Evolutionary conservation across 768 basidiomycete genomes (phyloP), one percentile per base, ranked within the genome.

Genomic region (Exsudoporus frostii): DNA sequence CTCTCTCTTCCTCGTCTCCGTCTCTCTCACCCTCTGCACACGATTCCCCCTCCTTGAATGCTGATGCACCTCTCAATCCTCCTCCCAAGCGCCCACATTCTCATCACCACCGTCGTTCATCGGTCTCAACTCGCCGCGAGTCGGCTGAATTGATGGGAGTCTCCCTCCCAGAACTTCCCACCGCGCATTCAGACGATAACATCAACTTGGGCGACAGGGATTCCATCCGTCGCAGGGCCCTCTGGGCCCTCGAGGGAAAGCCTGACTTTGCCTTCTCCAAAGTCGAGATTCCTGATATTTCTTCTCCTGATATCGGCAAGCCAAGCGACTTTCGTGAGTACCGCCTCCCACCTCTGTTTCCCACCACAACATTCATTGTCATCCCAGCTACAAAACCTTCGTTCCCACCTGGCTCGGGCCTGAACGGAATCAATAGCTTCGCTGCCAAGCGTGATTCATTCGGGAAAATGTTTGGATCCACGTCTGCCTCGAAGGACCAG

Each of bases 101-200:
- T 0, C 91, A 92, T 61, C 93, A 95, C 62, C 79, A 83, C 14
- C 89, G 93, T 44, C 82, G 83, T 38, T 92, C 92, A 1, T 92
- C 90, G 24, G 90, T 96, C 25, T 92, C 93, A 10, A 95, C 92
- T 37, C 85, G 92, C 55, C 81, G 79, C 59, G 93, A 96, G 74
- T 93, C 91, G 19, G 88, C 91, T 17, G 93, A 95, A 63, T 75
- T 96, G 64, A 94, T 96, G 89, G 90, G 91, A 25, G 80, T 90
- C 13, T 72, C 86, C 22, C 73, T 89, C 36, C 84, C 88, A 13
- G 82, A 85, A 55, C 77, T 90, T 24, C 82, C 84, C 6, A 61
- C 79, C 9, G 79, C 82, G 2, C 73, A 75, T 25, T 76, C 83
- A 2, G 85, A 90, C 30, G 84, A 88, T 65, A 83, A 83, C 60